These are phyloP conservation scores for Ustilago trichophora DNA, from an alignment of 1,284 basidiomycete species.

Conservation along the genomic window DNA sequence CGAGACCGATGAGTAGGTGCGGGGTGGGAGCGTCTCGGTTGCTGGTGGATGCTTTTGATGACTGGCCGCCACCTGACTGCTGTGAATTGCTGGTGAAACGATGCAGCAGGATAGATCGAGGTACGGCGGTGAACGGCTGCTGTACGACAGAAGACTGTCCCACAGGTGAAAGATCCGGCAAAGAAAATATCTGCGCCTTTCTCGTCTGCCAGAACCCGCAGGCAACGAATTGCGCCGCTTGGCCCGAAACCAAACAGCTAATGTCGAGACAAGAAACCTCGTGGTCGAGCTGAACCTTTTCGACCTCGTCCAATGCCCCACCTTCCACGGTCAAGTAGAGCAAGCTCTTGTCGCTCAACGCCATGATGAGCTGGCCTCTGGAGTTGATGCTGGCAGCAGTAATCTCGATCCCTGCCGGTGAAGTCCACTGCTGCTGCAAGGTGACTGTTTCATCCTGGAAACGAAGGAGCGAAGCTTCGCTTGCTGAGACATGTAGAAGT, in stretches of 20 bases:
- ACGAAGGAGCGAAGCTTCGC: constrained; percentile 16
- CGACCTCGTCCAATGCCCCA: constrained; percentile 51
- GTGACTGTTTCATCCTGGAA: constrained; percentile 1
- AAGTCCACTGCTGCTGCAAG: constrained; percentile 13
- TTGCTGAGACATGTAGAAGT: constrained; percentile 13
- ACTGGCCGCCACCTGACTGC: neutral
- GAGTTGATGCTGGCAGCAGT: constrained; percentile 69
- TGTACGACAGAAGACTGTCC: constrained; percentile 22
- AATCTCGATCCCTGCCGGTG: constrained; percentile 17
- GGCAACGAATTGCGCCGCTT: constrained; percentile 68
- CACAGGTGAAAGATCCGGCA: constrained; percentile 69
- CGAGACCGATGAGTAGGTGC: constrained; percentile 79
- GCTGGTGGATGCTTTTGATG: constrained; percentile 8
- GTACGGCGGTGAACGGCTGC: constrained; percentile 67
- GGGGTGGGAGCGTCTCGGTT: constrained; percentile 20
- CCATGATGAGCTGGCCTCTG: constrained; percentile 75
- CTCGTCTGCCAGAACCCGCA: constrained; percentile 82
- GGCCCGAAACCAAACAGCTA: constrained; percentile 50
- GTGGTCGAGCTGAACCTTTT: constrained; percentile 35
- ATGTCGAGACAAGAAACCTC: constrained; percentile 65
- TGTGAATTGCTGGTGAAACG: constrained; percentile 72
- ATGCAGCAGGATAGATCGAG: constrained; percentile 77
- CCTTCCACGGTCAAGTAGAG: constrained; percentile 71
- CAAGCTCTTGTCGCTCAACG: constrained; percentile 73
- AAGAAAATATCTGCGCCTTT: constrained; percentile 73